Conservation (phyloP, 352 stramenopile genomes). For the Phytophthora hybrid region DNA sequence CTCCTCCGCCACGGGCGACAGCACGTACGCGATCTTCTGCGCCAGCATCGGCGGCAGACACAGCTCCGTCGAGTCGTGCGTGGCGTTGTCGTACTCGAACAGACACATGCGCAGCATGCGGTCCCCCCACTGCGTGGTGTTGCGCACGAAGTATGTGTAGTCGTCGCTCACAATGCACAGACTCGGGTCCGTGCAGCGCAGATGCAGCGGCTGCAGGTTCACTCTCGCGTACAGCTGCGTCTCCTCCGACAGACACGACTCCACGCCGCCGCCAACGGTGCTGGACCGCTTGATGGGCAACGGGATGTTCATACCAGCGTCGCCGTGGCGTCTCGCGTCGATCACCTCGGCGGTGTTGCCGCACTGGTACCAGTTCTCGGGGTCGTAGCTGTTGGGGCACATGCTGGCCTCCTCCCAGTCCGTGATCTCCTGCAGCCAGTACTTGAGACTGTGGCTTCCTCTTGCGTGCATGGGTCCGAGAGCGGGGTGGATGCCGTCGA, state of each 20-base stretch:
- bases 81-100: slow-evolving; percentile 67
- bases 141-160: slow-evolving; percentile 71
- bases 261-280: slow-evolving; percentile 42
- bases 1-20: slow-evolving; percentile 63
- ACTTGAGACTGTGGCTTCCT: slow-evolving; percentile 74
- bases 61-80: slow-evolving; percentile 58
- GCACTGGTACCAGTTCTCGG: slow-evolving; percentile 80
- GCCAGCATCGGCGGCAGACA: slow-evolving; percentile 68
- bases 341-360: slow-evolving; percentile 68
- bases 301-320: slow-evolving; percentile 48
- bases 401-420: slow-evolving; percentile 75
- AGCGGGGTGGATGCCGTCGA: slow-evolving; percentile 63
- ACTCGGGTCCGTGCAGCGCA: slow-evolving; percentile 59
- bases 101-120: slow-evolving; percentile 78
- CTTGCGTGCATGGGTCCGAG: slow-evolving; percentile 68
- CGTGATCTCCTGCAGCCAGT: slow-evolving; percentile 77
- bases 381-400: slow-evolving; percentile 78
- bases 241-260: slow-evolving; percentile 64
- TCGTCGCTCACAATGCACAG: slow-evolving; percentile 50
- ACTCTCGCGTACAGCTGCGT: slow-evolving; percentile 65
- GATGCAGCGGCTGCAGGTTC: slow-evolving; percentile 68
- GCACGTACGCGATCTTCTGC: slow-evolving; percentile 66
- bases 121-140: slow-evolving; percentile 66
- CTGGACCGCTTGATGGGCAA: slow-evolving; percentile 42
- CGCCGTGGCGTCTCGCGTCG: slow-evolving; percentile 26